These are phyloP conservation scores for Camelina neglecta DNA, from an alignment of 345 rosid species.

Conservation along the genomic window DNA sequence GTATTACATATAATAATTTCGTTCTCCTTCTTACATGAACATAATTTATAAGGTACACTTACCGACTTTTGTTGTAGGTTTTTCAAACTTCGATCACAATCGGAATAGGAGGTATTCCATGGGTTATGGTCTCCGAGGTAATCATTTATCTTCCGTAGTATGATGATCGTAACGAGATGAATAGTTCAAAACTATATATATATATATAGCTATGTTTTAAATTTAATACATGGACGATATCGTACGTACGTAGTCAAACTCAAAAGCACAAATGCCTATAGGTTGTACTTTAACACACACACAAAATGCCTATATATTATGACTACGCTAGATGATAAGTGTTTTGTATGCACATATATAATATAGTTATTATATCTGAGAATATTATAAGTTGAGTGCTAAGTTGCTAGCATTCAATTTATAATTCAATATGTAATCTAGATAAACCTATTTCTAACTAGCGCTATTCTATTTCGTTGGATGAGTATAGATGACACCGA, in stretches of 20 bases:
- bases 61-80: constrained; percentile 39
- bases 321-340: too few species aligned
- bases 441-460: not conserved
- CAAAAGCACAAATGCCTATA: too few species aligned
- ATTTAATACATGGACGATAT: not conserved
- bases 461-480: not conserved
- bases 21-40: not conserved
- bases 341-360: not conserved
- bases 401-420: not conserved
- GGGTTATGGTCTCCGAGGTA: constrained; percentile 91
- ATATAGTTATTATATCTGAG: not conserved
- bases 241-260: not conserved
- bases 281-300: too few species aligned
- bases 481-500: constrained; percentile 68
- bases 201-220: not conserved
- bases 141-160: not conserved
- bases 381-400: not conserved
- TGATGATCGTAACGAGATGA: not conserved
- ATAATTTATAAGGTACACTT: not conserved
- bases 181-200: not conserved
- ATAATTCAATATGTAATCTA: not conserved
- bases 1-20: not conserved
- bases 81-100: constrained; percentile 56
- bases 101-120: constrained; percentile 81
- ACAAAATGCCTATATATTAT: too few species aligned